Evolutionary conservation across 108 stramenopile species (phyloP), one percentile per base, ranked within the genome.

Genomic region (Cyclotella sp.): DNA sequence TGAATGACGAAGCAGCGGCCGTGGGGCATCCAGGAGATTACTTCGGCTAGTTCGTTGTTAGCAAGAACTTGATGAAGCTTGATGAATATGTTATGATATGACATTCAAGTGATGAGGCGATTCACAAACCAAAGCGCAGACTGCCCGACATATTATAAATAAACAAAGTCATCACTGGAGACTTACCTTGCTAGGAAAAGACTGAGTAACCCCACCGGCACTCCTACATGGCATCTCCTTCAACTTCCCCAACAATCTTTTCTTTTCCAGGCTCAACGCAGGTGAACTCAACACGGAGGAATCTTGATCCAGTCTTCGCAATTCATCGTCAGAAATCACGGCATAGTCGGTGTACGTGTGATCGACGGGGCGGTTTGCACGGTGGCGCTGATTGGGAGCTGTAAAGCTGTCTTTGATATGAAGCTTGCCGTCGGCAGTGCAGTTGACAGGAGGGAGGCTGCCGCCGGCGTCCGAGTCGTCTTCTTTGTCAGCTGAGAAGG

Each of bases 1-100:
- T 76, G 62, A 29, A 96, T 88, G 28, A 82, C 40, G 65, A 91
- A 93, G 43, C 75, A 72, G 27, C 77, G 58, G 45, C 95, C 91
- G 51, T 91, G 81, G 22, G 87, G 85, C 76, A 84, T 72, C 89
- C 89, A 89, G 24, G 68, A 58, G 42, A 80, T 72, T 15, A 80
- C 40, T 7, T 73, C 72, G 14, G 67, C 41, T 21, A 83, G 63
- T 39, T 78, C 77, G 16, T 65, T 1, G 24, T 77, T 72, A 21
- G 73, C 70, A 14, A 83, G 51, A 47, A 83, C 77, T 39, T 73
- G 72, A 39, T 74, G 63, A 3, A 83, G 62, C 72, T 78, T 4
- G 27, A 27, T 42, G 30, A 44, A 43, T 12, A 9, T 12, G 34
- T 13, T 15, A 30, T 12, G 0, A 26, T 58, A 18, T n/a, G 27